These are phyloP conservation scores for Dichotomocladium elegans DNA, from an alignment of 371 early-diverging fungal genomes.

Conservation along the genomic window DNA sequence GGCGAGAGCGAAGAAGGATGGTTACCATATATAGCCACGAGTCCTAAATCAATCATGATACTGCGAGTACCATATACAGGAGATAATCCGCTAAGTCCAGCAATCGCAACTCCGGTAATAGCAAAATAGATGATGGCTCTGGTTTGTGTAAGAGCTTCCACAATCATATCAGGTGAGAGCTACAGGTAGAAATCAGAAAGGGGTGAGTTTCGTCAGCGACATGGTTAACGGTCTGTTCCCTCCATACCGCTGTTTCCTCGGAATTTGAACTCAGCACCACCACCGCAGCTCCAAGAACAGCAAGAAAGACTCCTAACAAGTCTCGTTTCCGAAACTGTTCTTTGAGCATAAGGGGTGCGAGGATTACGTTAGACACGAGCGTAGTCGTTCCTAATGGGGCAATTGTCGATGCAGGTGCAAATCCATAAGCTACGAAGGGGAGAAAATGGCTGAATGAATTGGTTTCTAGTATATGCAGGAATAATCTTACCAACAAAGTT, in stretches of 20 bases:
- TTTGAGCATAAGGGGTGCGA: slow-evolving; percentile 70
- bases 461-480: too few species aligned
- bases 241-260: slow-evolving; percentile 52
- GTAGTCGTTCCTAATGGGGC: slow-evolving; percentile 81
- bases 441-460: too few species aligned
- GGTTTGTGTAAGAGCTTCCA: slow-evolving; percentile 55
- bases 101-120: slow-evolving; percentile 37
- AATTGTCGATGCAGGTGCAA: slow-evolving; percentile 77
- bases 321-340: slow-evolving; percentile 66
- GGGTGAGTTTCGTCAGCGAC: background rate
- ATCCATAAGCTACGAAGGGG: slow-evolving; percentile 62
- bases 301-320: slow-evolving; percentile 62
- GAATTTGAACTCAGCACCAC: slow-evolving; percentile 67
- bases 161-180: slow-evolving; percentile 62
- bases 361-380: slow-evolving; percentile 65
- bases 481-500: slow-evolving; percentile 51
- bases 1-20: too few species aligned
- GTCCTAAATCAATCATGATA: slow-evolving; percentile 66
- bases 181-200: slow-evolving; percentile 15
- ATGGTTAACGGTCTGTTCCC: slow-evolving; percentile 1
- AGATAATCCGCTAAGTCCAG: slow-evolving; percentile 44
- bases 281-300: slow-evolving; percentile 66
- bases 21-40: slow-evolving; percentile 74
- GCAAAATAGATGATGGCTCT: slow-evolving; percentile 60
- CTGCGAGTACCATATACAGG: slow-evolving; percentile 53